Base-by-base conservation (phyloP, 768 basidiomycete species). In the Amanita subjunquillea region DNA sequence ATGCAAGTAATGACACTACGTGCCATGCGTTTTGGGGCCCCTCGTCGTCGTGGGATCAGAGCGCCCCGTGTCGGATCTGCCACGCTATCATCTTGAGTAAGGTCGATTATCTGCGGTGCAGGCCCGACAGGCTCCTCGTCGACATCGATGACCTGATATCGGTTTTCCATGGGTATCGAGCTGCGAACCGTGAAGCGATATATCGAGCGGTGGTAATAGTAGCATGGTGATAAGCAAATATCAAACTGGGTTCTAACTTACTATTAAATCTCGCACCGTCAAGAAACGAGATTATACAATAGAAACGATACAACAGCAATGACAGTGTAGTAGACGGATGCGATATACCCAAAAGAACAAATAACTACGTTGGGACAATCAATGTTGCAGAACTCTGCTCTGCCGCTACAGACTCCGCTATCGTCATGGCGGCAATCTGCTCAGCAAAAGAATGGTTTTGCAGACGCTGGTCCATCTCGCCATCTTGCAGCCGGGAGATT, bases 341-440 rank as follows among this genome's bases (percentile, higher is more conserved):
- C 43, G 22, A 25, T 38, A 20, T 53, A 29, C 50, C 50, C 50
- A 44, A 51, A 39, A 41, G 27, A 30, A 40, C n/a, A 34, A 17
- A 17, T 20, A 38, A 34, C 41, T 53, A 53, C 25, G 34, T 46
- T 8, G 30, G n/a, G 23, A 45, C 20, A 9, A 25, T 44, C 44
- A 53, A 37, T 43, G 37, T 17, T 13, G 22, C 47, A 43, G 42
- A 9, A 23, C 32, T 23, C 22, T 43, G 22, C 25, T 51, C 51
- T 46, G 34, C 44, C 8, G 10, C 23, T 38, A 20, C 36, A 8
- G 51, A n/a, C 37, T 57, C 60, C 17, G 47, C 59, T 15, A 64
- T 47, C 25, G 61, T 56, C 60, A 66, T 56, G 39, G 58, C 49
- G 41, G 58, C 53, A 25, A 63, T 55, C 47, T 61, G 63, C 46